Evolutionary conservation across 1,284 basidiomycete species (phyloP).

Genomic region (Boletus austroedulis): DNA sequence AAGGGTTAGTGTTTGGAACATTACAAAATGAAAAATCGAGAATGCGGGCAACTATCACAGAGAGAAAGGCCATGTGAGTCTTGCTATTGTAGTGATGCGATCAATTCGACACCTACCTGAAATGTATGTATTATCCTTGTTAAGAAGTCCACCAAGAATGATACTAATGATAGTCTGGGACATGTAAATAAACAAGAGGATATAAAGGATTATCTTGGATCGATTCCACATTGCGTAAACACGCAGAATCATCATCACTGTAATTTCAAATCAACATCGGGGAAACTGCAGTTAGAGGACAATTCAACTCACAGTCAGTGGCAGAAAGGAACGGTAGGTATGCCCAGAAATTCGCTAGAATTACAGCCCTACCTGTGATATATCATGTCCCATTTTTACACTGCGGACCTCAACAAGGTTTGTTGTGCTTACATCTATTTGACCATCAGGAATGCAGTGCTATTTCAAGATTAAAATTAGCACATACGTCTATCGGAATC

Average conservation of each 20-base stretch:
- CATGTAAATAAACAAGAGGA: not conserved
- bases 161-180: not conserved
- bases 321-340: not conserved
- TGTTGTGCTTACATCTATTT: not conserved
- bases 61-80: not conserved
- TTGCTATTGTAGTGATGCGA: too few relatives aligned
- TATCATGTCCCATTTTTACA: too few relatives aligned
- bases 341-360: not conserved
- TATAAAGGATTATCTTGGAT: too few relatives aligned
- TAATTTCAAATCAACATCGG: not conserved
- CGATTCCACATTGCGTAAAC: too few relatives aligned
- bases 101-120: not conserved
- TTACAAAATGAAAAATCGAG: not conserved
- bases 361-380: not conserved
- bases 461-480: too few relatives aligned
- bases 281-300: not conserved
- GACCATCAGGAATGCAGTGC: not conserved
- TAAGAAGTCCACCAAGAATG: not conserved
- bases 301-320: constrained; percentile 5
- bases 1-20: not conserved
- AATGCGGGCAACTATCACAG: not conserved
- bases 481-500: constrained; percentile 1
- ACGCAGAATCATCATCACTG: too few relatives aligned
- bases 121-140: too few relatives aligned
- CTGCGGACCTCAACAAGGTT: not conserved